Evolutionary conservation across 2,329 filamentous ascomycete species (phyloP), one percentile per base, ranked within the genome.

Genomic region (Botrytis aclada): DNA sequence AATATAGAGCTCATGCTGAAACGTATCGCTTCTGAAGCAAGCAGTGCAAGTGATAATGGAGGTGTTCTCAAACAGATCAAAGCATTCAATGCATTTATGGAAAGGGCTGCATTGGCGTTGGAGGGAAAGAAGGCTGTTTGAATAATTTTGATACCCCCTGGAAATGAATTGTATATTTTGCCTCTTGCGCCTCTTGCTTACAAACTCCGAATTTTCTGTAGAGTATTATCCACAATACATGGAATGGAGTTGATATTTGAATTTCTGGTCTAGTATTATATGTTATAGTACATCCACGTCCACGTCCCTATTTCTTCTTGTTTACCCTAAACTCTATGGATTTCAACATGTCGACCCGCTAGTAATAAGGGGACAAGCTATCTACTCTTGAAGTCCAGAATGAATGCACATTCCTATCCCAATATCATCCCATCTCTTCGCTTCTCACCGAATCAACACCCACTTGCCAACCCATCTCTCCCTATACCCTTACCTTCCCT

Each of bases 1-100:
- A 90, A 89, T 60, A 83, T 89, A 0, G 88, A 90, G 77, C 80
- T 90, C 47, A 79, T 86, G 14, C 83, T 90, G 45, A 85, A 86
- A n/a, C 84, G 84, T 39, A 82, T 91, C 8, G 83, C 86, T 0
- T 84, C 86, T 54, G 84, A 89, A 77, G 86, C 86, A 2, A 87
- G 86, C 77, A 85, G 83, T 56, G 81, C 81, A 32, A 84, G 85
- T 69, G 82, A 83, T 14, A 83, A 83, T 1, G 88, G 88, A 34
- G 88, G 88, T 3, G 81, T 86, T 7, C 81, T 91, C 75, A 84
- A 83, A 73, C 86, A 88, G 78, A 85, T 91, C 71, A 85, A 82
- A 74, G 86, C 88, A 65, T 91, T 91, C 77, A 92, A 91, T 75
- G 85, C 84, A 45, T 89, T 91, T 75, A 81, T 92, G 66, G 89